Evolutionary conservation across 1,139 yeast species (phyloP).

Genomic region (Eremothecium sinecaudum): DNA sequence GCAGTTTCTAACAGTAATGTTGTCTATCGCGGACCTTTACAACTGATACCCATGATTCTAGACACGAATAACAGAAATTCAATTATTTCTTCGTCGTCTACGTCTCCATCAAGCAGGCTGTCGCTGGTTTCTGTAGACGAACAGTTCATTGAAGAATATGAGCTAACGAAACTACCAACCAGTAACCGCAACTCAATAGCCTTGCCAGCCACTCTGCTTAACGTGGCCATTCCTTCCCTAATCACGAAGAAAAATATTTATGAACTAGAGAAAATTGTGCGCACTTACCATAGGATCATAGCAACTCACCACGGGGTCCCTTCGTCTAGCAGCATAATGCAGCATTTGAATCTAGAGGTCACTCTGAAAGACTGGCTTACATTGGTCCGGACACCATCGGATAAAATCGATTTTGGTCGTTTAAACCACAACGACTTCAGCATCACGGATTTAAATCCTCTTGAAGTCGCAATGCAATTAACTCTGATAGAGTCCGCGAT

Average conservation of each 20-base stretch:
- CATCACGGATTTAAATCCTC: conserved; percentile 61
- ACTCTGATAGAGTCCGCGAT: conserved; percentile 70
- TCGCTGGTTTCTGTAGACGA: conserved; percentile 33
- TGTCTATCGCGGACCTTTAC: conserved; percentile 23
- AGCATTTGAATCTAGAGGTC: conserved; percentile 9
- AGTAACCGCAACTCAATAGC: conserved; percentile 26
- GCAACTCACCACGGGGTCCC: not conserved
- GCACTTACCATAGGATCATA: conserved; percentile 5
- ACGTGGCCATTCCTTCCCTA: conserved; percentile 27
- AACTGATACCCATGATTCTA: conserved; percentile 12
- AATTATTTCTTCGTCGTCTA: conserved; percentile 9
- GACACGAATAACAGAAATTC: conserved; percentile 23
- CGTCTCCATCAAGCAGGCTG: conserved; percentile 20
- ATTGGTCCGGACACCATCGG: conserved; percentile 4
- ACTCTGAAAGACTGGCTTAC: conserved; percentile 14
- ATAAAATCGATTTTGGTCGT: conserved; percentile 5
- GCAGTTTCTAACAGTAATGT: conserved; percentile 24
- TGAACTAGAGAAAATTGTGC: conserved; percentile 29
- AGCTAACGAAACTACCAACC: conserved; percentile 30
- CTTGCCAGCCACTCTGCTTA: conserved; percentile 30
- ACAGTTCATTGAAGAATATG: conserved; percentile 33
- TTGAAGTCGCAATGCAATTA: conserved; percentile 77
- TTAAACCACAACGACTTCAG: conserved; percentile 32
- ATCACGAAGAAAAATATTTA: conserved; percentile 27
- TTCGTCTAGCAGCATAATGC: conserved; percentile 6